Evolutionary conservation across 2,329 filamentous ascomycete species (phyloP).

Genomic region (Trichoderma brevicompactum): DNA sequence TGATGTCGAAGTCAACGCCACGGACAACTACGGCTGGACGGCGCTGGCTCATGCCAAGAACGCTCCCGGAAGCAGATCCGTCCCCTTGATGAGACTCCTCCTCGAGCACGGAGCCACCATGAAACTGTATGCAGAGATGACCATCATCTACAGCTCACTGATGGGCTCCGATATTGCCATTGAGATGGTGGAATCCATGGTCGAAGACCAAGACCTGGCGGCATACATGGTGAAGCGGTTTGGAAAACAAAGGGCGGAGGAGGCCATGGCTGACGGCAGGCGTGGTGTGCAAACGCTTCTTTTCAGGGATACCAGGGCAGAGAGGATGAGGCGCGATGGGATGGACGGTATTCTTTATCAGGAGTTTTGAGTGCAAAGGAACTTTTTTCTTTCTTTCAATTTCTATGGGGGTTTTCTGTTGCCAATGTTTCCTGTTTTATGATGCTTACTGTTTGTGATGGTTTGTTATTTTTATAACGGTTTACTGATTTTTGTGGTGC

Average conservation of each 20-base stretch:
- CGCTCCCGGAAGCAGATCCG: background rate
- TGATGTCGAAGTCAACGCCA: background rate
- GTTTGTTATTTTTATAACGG: too few relatives aligned
- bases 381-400: too few relatives aligned
- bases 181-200: background rate
- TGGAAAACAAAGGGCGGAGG: background rate
- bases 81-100: background rate
- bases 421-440: too few relatives aligned
- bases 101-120: slow-evolving; percentile 8
- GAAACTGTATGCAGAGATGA: slow-evolving; percentile 3
- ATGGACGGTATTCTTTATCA: background rate
- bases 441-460: too few relatives aligned
- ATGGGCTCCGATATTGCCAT: background rate
- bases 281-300: background rate
- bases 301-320: background rate
- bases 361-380: background rate
- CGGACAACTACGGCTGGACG: slow-evolving; percentile 14
- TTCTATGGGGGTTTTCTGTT: too few relatives aligned
- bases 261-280: background rate
- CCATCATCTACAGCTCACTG: background rate
- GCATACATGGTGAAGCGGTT: background rate
- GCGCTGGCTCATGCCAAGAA: slow-evolving; percentile 5
- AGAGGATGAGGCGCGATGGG: background rate
- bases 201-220: background rate
- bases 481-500: too few relatives aligned